Evolutionary conservation across 1,284 basidiomycete genomes (phyloP), one percentile per base, ranked within the genome.

Genomic region (Irpex lacteus): DNA sequence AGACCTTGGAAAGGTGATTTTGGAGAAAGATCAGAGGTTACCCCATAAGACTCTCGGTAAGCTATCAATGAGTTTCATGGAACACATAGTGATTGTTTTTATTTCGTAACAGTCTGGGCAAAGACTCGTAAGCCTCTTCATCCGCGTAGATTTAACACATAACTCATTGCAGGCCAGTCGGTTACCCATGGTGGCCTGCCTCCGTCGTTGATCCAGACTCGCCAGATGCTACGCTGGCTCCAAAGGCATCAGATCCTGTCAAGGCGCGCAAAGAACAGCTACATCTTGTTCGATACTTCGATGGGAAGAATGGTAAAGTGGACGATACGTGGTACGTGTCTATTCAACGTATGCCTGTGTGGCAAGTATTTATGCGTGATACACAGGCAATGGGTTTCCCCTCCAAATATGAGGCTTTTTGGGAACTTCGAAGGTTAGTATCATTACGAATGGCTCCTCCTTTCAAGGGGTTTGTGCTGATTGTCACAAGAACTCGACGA

Each of bases 271-370:
- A 18, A 64, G 67, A 58, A 60, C 70, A 60, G 64, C 60, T 78
- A 67, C 74, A 75, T 69, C 76, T 86, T 11, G 81, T 85, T 32
- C 76, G 77, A 44, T 87, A 86, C 73, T 85, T 76, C 68, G 83
- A 84, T 66, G 71, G 72, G 50, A 68, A 70, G n/a, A 69, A 70
- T 8, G 50, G 50, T 6, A 44, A 44, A 53, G 18, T 53, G 11
- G 21, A 19, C 18, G 50, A 26, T 40, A 76, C 75, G 53, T 85
- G 80, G 79, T 80, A 60, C 26, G 75, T 65, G 2, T 47, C 6
- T 37, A 11, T 6, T 9, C 18, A n/a, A 8, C 50, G 11, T 47
- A 4, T 19, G 2, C 19, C n/a, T 26, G n/a, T 52, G 32, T 37
- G 36, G 15, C 40, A 44, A 44, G 15, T 57, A 15, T 38, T 62